Conservation (phyloP, 345 rosid species). For the Lepidium africanum region DNA sequence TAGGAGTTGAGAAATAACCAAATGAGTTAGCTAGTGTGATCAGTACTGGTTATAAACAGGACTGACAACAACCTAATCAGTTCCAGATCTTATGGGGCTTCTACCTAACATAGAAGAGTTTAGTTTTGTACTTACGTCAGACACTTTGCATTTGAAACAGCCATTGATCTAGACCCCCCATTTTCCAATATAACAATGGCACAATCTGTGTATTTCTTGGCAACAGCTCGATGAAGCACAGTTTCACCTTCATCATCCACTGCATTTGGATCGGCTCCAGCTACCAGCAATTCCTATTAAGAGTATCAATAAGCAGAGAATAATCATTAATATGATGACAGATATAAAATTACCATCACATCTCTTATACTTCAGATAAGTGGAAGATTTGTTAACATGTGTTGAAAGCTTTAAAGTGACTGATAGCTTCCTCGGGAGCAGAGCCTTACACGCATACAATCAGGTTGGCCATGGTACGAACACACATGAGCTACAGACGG, state of each 20-base stretch:
- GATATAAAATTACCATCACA: background rate
- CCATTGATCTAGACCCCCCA: conserved; percentile 89
- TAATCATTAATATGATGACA: background rate
- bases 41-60: background rate
- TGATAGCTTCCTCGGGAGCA: background rate
- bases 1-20: background rate
- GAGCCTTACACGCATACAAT: conserved; percentile 88
- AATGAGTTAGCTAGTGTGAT: background rate
- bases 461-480: conserved; percentile 98
- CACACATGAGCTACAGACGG: conserved; percentile 98
- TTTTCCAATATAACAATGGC: conserved; percentile 84
- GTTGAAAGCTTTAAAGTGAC: background rate
- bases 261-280: conserved; percentile 98
- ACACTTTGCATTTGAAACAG: conserved; percentile 61
- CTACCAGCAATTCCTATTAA: conserved; percentile 80
- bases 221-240: conserved; percentile 82
- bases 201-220: conserved; percentile 90
- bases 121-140: conserved; percentile 56
- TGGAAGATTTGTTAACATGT: background rate
- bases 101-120: background rate
- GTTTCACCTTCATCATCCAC: conserved; percentile 98
- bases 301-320: conserved; percentile 9
- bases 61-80: background rate
- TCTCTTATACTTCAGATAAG: background rate
- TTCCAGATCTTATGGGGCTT: background rate